A percentile compares a stretch with the other conserved stretches of the same genome.
phyloP scores from a whole-genome alignment of 2,329 filamentous ascomycete genomes.

The Sporothrix inflata region DNA sequence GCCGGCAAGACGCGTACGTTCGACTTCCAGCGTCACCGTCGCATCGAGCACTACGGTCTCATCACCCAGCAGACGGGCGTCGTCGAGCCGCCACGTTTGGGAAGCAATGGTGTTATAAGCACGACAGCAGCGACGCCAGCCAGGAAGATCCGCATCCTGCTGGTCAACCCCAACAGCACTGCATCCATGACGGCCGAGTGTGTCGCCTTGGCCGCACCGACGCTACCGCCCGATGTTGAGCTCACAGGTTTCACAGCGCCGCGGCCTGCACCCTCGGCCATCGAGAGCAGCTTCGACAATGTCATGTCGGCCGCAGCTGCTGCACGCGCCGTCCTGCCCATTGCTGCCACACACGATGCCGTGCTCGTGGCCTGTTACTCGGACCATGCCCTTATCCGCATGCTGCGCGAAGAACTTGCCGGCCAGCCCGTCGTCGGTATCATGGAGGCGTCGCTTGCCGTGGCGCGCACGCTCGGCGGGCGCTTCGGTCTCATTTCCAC shows the following conservation, averaged over 20 bases:
- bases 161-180: constrained; percentile 34
- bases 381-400: constrained; percentile 33
- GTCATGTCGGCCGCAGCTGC: constrained; percentile 35
- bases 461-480: constrained; percentile 32
- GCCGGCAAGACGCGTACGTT: constrained; percentile 33
- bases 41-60: constrained; percentile 42
- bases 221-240: constrained; percentile 32
- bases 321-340: constrained; percentile 32
- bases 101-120: not conserved
- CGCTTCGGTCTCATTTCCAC: constrained; percentile 33
- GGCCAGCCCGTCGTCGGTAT: constrained; percentile 34
- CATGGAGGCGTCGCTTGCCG: constrained; percentile 35
- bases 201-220: constrained; percentile 29
- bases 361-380: constrained; percentile 36
- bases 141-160: constrained; percentile 32
- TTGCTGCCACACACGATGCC: constrained; percentile 34
- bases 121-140: not conserved
- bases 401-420: constrained; percentile 34
- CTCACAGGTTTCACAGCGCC: constrained; percentile 34
- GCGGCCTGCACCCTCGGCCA: constrained; percentile 30
- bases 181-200: constrained; percentile 32
- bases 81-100: constrained; percentile 31
- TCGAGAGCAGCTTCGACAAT: constrained; percentile 34
- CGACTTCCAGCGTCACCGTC: constrained; percentile 34
- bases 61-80: constrained; percentile 41